Conservation (phyloP, 768 basidiomycete genomes). For the Flagelloscypha sp. region DNA sequence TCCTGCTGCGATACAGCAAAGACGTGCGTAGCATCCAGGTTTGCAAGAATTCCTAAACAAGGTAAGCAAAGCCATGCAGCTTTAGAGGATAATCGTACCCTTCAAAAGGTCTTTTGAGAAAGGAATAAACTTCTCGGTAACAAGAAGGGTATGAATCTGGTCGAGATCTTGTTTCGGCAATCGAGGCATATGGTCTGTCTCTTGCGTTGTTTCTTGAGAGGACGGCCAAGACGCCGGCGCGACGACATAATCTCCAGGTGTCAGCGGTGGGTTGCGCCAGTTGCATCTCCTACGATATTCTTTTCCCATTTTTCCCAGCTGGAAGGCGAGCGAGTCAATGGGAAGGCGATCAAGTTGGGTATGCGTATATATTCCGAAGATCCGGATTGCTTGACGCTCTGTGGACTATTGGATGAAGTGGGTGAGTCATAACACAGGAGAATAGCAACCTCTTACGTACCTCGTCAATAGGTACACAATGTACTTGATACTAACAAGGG, state of each 20-base stretch:
- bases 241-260: too few relatives aligned
- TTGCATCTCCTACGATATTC: too few relatives aligned
- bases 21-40: too few relatives aligned
- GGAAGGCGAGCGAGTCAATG: constrained; percentile 38
- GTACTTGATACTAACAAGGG: constrained; percentile 36
- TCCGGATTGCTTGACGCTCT: constrained; percentile 33
- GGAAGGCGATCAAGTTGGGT: constrained; percentile 34
- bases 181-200: too few relatives aligned
- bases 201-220: too few relatives aligned
- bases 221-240: too few relatives aligned
- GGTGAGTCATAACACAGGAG: constrained; percentile 7
- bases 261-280: too few relatives aligned
- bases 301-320: constrained; percentile 34
- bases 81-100: constrained; percentile 11
- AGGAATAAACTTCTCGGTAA: constrained; percentile 4
- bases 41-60: too few relatives aligned
- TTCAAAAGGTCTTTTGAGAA: constrained; percentile 12
- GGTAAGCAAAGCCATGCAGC: too few relatives aligned
- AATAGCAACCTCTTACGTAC: constrained; percentile 8
- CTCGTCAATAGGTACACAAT: constrained; percentile 21
- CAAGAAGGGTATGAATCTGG: neutral
- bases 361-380: constrained; percentile 46
- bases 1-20: too few relatives aligned
- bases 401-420: constrained; percentile 4
- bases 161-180: neutral